Percentiles rank a stretch among this genome's conserved stretches.
phyloP scores from a whole-genome alignment of 768 basidiomycete genomes.

The Pholiota microspora region DNA sequence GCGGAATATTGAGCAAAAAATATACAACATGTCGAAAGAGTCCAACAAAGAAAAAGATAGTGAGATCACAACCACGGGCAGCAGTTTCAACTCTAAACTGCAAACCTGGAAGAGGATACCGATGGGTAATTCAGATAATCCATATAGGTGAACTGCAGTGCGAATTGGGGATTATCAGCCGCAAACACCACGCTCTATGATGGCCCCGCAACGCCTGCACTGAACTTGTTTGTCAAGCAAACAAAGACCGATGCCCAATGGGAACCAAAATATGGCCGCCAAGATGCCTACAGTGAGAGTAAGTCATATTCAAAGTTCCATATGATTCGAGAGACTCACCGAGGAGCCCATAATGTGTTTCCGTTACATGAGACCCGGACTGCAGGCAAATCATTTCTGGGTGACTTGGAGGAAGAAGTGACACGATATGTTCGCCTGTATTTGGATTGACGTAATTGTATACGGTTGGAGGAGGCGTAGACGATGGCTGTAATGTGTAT shows the following conservation, averaged over 20 bases:
- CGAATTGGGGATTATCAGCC: constrained; percentile 15
- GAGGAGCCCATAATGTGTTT: constrained; percentile 67
- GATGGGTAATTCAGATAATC: too few species aligned
- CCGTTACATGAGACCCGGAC: constrained; percentile 60
- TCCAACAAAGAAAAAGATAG: not conserved
- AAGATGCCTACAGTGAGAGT: too few species aligned
- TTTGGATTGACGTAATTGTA: constrained; percentile 68
- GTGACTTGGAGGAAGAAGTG: constrained; percentile 71
- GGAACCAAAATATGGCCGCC: constrained; percentile 62
- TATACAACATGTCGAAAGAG: not conserved
- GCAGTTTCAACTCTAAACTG: too few species aligned
- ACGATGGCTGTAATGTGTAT: constrained; percentile 26
- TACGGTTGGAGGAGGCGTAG: constrained; percentile 45
- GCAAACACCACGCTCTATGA: constrained; percentile 45
- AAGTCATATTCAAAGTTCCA: too few species aligned
- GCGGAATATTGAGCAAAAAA: not conserved
- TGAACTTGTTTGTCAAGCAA: constrained; percentile 69
- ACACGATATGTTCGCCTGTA: constrained; percentile 56
- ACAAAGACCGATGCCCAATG: constrained; percentile 76
- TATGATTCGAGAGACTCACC: constrained; percentile 40
- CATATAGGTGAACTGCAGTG: too few species aligned
- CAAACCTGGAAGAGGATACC: too few species aligned
- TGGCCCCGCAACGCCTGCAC: constrained; percentile 51
- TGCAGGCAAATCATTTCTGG: constrained; percentile 89
- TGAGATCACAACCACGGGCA: too few species aligned